A percentile compares a stretch with the other conserved stretches of the same genome.
Conservation (phyloP, 495 filamentous ascomycete genomes). For the Aspergillus taichungensis region DNA sequence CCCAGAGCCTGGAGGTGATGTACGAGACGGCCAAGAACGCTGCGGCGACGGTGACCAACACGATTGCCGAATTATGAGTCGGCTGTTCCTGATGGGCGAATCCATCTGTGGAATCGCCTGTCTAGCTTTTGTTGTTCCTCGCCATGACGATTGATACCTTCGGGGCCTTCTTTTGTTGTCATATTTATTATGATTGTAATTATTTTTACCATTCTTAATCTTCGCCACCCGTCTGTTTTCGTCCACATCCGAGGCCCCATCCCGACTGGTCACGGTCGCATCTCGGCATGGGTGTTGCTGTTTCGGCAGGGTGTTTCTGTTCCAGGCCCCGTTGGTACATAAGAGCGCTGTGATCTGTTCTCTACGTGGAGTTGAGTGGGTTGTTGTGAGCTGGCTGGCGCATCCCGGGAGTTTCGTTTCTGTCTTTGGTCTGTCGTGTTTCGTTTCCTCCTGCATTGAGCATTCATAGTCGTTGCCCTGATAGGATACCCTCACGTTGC, state of each 20-base stretch:
- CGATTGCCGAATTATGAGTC: conserved; percentile 31
- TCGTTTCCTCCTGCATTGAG: neutral
- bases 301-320: no score
- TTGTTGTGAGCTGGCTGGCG: conserved; percentile 13
- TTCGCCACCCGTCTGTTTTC: no score
- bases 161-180: conserved; percentile 2
- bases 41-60: conserved; percentile 24
- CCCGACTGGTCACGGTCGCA: neutral
- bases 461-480: neutral
- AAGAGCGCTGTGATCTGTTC: conserved; percentile 5
- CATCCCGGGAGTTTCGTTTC: conserved; percentile 15
- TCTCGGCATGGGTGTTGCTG: no score
- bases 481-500: no score
- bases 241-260: no score
- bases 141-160: neutral
- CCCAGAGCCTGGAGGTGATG: conserved; percentile 28
- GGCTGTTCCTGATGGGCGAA: neutral
- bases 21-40: conserved; percentile 36
- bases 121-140: conserved; percentile 2
- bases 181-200: conserved; percentile 2
- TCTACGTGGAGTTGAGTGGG: conserved; percentile 6
- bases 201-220: no score
- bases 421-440: neutral
- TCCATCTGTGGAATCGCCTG: conserved; percentile 1
- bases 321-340: no score